Evolutionary conservation across 352 stramenopile genomes (phyloP).

Genomic region (Sclerospora graminicola): DNA sequence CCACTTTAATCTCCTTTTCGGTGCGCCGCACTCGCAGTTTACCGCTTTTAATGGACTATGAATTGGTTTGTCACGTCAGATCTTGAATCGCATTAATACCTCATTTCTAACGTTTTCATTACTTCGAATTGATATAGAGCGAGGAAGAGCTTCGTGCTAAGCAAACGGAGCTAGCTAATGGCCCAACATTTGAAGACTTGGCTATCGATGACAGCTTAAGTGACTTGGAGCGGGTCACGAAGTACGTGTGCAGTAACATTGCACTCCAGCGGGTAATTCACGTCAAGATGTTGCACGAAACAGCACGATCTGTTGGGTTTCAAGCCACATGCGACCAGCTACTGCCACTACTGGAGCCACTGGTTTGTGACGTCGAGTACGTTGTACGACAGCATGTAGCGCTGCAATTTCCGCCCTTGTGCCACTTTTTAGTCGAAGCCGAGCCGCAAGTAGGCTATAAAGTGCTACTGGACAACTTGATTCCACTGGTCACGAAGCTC

Average conservation of each 20-base stretch:
- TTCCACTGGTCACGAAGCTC: conserved; percentile 63
- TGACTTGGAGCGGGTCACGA: conserved; percentile 90
- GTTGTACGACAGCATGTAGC: conserved; percentile 93
- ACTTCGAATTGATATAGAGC: conserved; percentile 5
- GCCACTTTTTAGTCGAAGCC: conserved; percentile 41
- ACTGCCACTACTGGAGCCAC: conserved; percentile 82
- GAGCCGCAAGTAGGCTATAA: conserved; percentile 50
- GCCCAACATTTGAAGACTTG: conserved; percentile 96
- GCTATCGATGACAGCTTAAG: conserved; percentile 96
- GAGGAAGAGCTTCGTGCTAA: conserved; percentile 21
- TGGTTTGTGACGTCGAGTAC: conserved; percentile 87
- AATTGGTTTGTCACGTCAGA: conserved; percentile 25
- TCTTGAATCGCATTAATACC: conserved; percentile 1
- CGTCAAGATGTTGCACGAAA: conserved; percentile 92
- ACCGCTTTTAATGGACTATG: conserved; percentile 29
- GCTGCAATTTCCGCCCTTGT: conserved; percentile 83
- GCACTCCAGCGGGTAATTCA: conserved; percentile 96
- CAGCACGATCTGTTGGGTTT: conserved; percentile 72
- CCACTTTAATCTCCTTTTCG: neutral
- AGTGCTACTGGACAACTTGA: conserved; percentile 66
- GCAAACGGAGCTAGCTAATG: conserved; percentile 27
- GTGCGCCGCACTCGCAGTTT: neutral
- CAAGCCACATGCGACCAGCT: conserved; percentile 75
- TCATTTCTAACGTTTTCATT: neutral
- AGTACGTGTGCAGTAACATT: conserved; percentile 94